Base-by-base conservation (phyloP, 768 basidiomycete species). In the Suillus lakei region DNA sequence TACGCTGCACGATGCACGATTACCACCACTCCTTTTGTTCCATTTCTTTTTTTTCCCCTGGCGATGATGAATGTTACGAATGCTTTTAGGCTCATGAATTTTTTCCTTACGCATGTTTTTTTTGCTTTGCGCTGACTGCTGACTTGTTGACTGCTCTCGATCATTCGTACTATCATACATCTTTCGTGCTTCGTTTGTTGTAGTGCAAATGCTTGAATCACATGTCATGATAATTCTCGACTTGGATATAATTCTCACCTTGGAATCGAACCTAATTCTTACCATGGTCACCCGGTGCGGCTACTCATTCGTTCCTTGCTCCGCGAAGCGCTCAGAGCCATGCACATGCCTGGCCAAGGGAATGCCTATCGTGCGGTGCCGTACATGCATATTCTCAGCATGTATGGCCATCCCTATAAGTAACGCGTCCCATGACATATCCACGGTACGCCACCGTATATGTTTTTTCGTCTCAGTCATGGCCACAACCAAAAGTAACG, bases 41-140 rank as follows among this genome's bases (percentile, higher is more conserved):
- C 34, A 61, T 64, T 64, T 54, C 43, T 61, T 32, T 48, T 56
- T 26, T n/a, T 15, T 65, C 41, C 54, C 36, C 54, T 54, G 36
- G 63, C 38, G 55, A 54, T 34, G 9, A 41, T 15, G 39, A 60
- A 61, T 39, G 48, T 64, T 66, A 32, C 23, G 54, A 63, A 58
- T 66, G 28, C 51, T 44, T 9, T 38, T 39, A 56, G 55, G 36
- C 56, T 26, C 56, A 58, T 58, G 56, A 58, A n/a, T 12, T 13
- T 21, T 58, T 28, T 58, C 26, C 26, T 39, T 58, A 18, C 38
- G 38, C 32, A 34, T 54, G 53, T 54, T 46, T 51, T 30, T 26
- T 26, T 58, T 55, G 30, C n/a, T 58, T 56, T 36, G 26, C 30
- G 26, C 50, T 16, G 50, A 50, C 50, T 39, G 55, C 15, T 16